Evolutionary conservation across 768 basidiomycete species (phyloP).

Genomic region (Collybia sordida): DNA sequence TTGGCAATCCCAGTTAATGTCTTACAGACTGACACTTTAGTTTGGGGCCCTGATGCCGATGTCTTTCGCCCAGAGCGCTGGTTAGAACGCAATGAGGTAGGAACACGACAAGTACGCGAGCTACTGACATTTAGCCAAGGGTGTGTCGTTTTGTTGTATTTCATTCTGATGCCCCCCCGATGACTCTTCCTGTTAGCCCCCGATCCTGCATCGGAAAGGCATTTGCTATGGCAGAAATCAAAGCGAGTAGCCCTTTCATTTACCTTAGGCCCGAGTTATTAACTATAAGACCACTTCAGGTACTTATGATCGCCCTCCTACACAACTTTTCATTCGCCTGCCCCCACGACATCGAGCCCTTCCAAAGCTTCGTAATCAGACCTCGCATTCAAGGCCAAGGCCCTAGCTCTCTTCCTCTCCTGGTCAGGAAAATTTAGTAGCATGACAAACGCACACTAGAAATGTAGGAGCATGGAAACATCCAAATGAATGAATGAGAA

Average conservation of each 20-base stretch:
- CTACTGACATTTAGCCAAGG: constrained; percentile 61
- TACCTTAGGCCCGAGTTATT: not conserved
- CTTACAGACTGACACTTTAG: constrained; percentile 46
- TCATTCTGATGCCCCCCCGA: constrained; percentile 5
- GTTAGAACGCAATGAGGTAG: constrained; percentile 40
- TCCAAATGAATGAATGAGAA: too few relatives aligned
- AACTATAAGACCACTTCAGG: constrained; percentile 15
- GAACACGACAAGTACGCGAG: constrained; percentile 34
- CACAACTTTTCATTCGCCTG: constrained; percentile 55
- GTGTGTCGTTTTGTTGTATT: constrained; percentile 28
- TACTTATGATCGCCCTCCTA: constrained; percentile 48
- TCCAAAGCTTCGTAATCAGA: constrained; percentile 66
- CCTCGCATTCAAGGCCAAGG: constrained; percentile 54
- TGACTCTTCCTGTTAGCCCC: constrained; percentile 36
- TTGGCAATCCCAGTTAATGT: constrained; percentile 57
- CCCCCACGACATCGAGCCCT: constrained; percentile 52
- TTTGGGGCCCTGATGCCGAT: constrained; percentile 63
- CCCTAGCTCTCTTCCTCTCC: constrained; percentile 55
- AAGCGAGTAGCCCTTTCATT: constrained; percentile 34
- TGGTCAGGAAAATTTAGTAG: constrained; percentile 39
- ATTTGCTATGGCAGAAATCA: constrained; percentile 61
- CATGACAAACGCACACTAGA: too few relatives aligned
- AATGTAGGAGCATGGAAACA: too few relatives aligned
- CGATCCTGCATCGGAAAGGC: constrained; percentile 59
- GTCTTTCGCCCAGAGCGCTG: constrained; percentile 64